phyloP scores from a whole-genome alignment of 352 stramenopile species.

The Phytopythium oedochilum region DNA sequence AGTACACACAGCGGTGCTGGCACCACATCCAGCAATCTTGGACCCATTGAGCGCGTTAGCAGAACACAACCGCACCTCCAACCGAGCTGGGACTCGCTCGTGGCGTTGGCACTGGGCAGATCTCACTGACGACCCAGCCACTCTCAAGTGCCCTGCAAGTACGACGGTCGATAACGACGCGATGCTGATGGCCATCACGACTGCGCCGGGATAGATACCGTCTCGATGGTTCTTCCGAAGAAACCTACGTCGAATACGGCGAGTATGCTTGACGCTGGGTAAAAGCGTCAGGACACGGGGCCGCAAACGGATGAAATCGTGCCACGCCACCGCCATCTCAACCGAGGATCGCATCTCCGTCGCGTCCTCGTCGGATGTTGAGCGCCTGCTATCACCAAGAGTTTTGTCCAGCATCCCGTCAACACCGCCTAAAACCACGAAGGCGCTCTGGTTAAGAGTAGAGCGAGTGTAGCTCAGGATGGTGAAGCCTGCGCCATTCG shows the following conservation, averaged over 20 bases:
- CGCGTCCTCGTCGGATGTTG: background rate
- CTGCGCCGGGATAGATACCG: background rate
- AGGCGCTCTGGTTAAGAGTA: background rate
- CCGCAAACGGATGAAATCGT: slow-evolving; percentile 18
- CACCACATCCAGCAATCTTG: background rate
- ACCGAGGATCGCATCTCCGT: background rate
- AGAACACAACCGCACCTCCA: background rate
- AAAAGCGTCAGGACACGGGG: slow-evolving; percentile 23
- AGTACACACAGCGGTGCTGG: background rate
- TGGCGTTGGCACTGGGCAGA: background rate
- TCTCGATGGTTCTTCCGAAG: background rate
- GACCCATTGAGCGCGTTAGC: background rate
- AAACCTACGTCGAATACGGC: slow-evolving; percentile 8
- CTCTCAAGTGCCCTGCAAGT: background rate
- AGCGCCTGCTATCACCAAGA: background rate
- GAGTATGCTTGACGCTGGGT: slow-evolving; percentile 9
- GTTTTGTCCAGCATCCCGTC: background rate
- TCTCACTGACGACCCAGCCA: background rate
- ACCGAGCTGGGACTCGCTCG: background rate
- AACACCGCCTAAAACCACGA: background rate
- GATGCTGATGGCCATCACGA: slow-evolving; percentile 14
- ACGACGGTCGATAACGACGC: slow-evolving; percentile 14
- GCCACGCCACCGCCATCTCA: slow-evolving; percentile 14
- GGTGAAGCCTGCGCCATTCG: background rate
- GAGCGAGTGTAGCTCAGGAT: background rate